A percentile compares a stretch with the other conserved stretches of the same genome.
phyloP scores from a whole-genome alignment of 257 asterid species.

The Lithospermum erythrorhizon region DNA sequence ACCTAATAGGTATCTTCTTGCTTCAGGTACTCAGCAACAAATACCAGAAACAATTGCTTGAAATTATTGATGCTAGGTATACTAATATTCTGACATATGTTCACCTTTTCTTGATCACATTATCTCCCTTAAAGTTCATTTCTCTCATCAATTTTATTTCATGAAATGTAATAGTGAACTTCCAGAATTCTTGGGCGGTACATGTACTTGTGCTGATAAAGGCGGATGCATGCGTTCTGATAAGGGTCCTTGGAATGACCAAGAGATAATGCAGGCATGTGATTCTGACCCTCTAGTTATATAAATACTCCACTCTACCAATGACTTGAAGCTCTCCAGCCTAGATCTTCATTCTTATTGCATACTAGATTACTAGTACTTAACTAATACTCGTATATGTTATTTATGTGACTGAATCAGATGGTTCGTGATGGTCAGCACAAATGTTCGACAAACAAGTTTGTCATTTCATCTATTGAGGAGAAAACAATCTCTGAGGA shows the following conservation, averaged over 20 bases:
- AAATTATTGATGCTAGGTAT: slow-evolving; percentile 65
- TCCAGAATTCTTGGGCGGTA: slow-evolving; percentile 74
- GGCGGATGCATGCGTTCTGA: slow-evolving; percentile 76
- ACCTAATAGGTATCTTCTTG: slow-evolving; percentile 3
- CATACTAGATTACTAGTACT: not conserved
- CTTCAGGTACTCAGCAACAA: slow-evolving; percentile 61
- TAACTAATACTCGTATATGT: not conserved
- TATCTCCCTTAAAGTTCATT: not conserved
- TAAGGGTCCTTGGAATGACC: slow-evolving; percentile 84
- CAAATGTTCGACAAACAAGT: slow-evolving; percentile 41
- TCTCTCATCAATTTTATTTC: not conserved
- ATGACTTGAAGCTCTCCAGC: not conserved
- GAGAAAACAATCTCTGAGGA: slow-evolving; percentile 56
- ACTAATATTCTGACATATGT: not conserved
- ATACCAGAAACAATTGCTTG: slow-evolving; percentile 73
- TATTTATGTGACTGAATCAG: slow-evolving; percentile 18
- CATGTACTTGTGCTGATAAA: slow-evolving; percentile 62
- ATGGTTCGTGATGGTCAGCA: slow-evolving; percentile 66
- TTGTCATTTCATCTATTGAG: slow-evolving; percentile 22
- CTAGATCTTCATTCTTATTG: not conserved
- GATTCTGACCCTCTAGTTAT: not conserved
- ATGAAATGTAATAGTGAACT: slow-evolving; percentile 45
- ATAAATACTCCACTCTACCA: not conserved
- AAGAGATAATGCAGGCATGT: slow-evolving; percentile 60
- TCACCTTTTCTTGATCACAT: not conserved